Conservation (phyloP, 129 eudicot species). For the Erigeron canadensis region DNA sequence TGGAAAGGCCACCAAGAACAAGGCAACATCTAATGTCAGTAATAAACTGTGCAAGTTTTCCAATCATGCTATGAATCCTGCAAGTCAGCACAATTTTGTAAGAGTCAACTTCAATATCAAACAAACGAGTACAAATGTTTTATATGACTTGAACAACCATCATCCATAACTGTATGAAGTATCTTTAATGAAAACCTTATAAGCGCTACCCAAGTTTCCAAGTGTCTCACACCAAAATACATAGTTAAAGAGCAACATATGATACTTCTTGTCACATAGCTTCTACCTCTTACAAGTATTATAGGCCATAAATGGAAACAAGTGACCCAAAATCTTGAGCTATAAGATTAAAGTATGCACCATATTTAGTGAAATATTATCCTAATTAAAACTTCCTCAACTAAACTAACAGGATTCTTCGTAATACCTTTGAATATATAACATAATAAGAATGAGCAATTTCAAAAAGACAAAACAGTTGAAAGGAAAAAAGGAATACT, state of each 20-base stretch:
- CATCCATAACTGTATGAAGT: background rate
- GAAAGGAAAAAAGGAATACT: constrained; percentile 27
- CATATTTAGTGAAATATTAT: background rate
- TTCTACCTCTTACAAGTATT: constrained; percentile 15
- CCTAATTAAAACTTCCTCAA: background rate
- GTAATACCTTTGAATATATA: background rate
- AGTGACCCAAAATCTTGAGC: background rate
- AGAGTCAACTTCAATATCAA: constrained; percentile 10
- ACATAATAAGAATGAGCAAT: background rate
- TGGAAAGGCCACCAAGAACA: constrained; percentile 83
- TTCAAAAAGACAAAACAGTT: background rate
- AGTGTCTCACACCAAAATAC: background rate
- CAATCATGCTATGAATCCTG: constrained; percentile 97
- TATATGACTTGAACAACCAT: background rate
- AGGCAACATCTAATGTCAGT: constrained; percentile 82
- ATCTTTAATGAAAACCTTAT: constrained; percentile 1
- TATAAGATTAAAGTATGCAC: background rate
- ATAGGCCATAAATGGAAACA: background rate
- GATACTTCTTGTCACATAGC: background rate
- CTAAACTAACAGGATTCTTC: background rate
- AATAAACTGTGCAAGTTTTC: constrained; percentile 79
- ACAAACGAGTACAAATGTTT: constrained; percentile 2
- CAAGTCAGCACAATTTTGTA: constrained; percentile 15
- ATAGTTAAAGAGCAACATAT: too few relatives aligned
- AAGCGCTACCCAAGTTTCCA: constrained; percentile 2